These are phyloP conservation scores for Quercus glauca DNA, from an alignment of 306 rosid genomes.

Conservation along the genomic window DNA sequence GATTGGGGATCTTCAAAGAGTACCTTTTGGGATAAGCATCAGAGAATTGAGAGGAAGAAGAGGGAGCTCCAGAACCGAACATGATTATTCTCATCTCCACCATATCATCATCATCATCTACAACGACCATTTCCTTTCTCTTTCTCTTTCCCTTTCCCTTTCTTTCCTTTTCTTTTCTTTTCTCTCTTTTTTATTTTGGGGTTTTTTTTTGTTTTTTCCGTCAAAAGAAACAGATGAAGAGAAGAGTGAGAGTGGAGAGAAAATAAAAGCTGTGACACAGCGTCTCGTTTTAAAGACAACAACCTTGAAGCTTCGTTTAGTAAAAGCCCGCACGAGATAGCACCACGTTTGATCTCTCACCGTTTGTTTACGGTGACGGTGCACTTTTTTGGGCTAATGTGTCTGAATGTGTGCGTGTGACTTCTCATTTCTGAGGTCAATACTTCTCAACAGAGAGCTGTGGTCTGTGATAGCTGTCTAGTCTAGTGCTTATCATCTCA, in stretches of 20 bases:
- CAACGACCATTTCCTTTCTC: constrained; percentile 38
- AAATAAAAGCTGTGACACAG: not conserved
- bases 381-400: not conserved
- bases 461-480: not conserved
- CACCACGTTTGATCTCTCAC: constrained; percentile 29
- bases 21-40: constrained; percentile 82
- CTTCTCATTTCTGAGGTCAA: not conserved
- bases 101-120: constrained; percentile 64
- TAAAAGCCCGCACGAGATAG: constrained; percentile 55
- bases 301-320: constrained; percentile 5
- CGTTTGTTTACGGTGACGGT: constrained; percentile 57
- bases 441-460: not conserved
- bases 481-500: not conserved
- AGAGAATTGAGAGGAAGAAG: constrained; percentile 57
- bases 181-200: not conserved
- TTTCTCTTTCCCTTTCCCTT: not conserved
- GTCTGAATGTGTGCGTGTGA: not conserved
- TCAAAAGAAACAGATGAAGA: not conserved
- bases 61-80: constrained; percentile 51
- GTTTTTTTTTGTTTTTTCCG: not conserved
- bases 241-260: constrained; percentile 27
- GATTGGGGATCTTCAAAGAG: constrained; percentile 44
- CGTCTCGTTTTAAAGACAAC: constrained; percentile 41
- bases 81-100: constrained; percentile 55
- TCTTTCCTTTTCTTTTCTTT: not conserved